Base-by-base conservation (phyloP, 2,329 filamentous ascomycete species). In the Aspergillus terreus region DNA sequence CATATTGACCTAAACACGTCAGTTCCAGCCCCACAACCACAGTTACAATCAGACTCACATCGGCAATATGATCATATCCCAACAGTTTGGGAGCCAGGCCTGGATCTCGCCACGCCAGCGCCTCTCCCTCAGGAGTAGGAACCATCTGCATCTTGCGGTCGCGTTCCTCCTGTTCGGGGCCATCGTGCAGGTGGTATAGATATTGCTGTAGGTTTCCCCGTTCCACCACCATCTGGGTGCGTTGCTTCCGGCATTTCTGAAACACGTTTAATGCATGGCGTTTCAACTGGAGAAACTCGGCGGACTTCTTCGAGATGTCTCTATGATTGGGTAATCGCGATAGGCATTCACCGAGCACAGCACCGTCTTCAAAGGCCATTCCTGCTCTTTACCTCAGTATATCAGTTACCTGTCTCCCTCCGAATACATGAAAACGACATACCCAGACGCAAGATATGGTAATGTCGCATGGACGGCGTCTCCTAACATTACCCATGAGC, bases 391-490 rank as follows among this genome's bases (percentile, higher is more conserved):
- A 64, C 6, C 3, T 14, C 2, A 1, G 7, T 30, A 60, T 43
- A 57, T 38, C 35, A 49, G 14, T 19, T 14, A 44, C 25, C 7
- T 10, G 4, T 35, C 6, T 42, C 4, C 15, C 21, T 10, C 10
- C 2, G 17, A 17, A 12, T 2, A 7, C 6, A 7, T 2, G 10
- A n/a, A n/a, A 44, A 23, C 1, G 15, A 52, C 50, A 14, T 59
- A 68, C 66, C 67, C 77, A 6, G 70, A 75, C 2, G 81, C 81
- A 0, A 84, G 71, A 60, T 87, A 87, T 0, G 84, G 84, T 0
- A 87, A 71, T 0, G 82, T 86, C 1, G 84, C 82, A 55, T 87
- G 83, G 2, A 82, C 82, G 0, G 83, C 81, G 58, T 87, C 84
- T 0, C 84, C 84, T 0, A 86, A 71, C 60, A 86, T 76, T 0